Evolutionary conservation across 208 protist species (phyloP), one percentile per base, ranked within the genome.

Genomic region (Leishmania tropica): DNA sequence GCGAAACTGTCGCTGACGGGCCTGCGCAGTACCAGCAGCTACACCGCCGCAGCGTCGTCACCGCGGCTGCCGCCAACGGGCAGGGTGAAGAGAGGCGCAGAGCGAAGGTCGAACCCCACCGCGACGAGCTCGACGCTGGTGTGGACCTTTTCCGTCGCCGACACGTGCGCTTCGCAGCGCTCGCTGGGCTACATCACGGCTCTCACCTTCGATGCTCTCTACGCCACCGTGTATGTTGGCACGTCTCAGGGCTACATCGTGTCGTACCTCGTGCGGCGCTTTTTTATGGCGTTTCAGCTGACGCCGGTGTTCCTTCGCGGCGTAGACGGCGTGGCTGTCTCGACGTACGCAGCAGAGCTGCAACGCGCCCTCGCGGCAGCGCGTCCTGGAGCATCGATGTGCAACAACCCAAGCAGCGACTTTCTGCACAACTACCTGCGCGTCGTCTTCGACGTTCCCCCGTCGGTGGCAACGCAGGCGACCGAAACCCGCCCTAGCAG

Each of bases 241-340:
- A 95, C 93, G n/a, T 81, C 80, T 42, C 88, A 95, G 65, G 93
- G 93, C 24, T 94, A 85, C 77, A 48, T 96, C 54, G 79, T 89
- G 64, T 94, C 91, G 19, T 96, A 94, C 76, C 82, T 94, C 17
- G 68, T 96, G 15, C 93, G 89, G n/a, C 91, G 89, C 60, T 81
- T 96, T 31, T 72, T 96, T 21, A 60, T 86, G 4, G 93, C 93
- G 2, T 87, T 92, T 37, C 89, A 95, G 78, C 88, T 96, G 53
- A 78, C 83, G 7, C 90, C 91, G 71, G 85, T 93, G 76, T 79
- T 62, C 31, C 67, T 92, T 68, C 73, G 80, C 70, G 78, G 65
- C 68, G 73, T 75, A 10, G 76, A 78, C 56, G 82, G 85, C 28
- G 78, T 90, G 45, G 80, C 82, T 28, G 79, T 83, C 60, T 83